Evolutionary conservation across 208 protist species (phyloP).

Genomic region (Tritrichomonas musculus): DNA sequence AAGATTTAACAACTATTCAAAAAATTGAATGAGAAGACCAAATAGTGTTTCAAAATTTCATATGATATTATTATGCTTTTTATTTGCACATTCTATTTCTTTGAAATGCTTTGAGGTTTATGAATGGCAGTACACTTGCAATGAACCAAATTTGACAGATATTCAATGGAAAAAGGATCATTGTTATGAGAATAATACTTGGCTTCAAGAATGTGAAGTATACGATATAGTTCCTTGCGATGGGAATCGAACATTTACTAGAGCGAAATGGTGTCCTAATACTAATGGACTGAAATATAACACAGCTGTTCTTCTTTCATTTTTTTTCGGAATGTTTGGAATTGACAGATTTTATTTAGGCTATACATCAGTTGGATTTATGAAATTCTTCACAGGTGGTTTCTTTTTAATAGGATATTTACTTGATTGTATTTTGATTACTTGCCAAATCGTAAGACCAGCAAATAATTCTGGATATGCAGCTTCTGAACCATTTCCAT

Average conservation of each 20-base stretch:
- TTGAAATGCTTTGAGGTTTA: neutral
- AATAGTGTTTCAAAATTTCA: no score
- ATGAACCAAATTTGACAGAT: neutral
- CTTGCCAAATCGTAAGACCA: neutral
- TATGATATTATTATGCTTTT: no score
- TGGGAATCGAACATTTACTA: neutral
- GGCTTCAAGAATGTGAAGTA: neutral
- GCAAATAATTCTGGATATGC: neutral
- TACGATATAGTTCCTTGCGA: neutral
- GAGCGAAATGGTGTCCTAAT: neutral
- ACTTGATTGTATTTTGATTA: slow-evolving; percentile 13
- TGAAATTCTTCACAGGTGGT: neutral
- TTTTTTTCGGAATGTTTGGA: neutral
- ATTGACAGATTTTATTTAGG: neutral
- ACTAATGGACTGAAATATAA: neutral
- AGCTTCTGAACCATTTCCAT: neutral
- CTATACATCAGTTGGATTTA: neutral
- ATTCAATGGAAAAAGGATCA: neutral
- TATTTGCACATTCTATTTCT: no score
- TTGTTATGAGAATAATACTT: neutral
- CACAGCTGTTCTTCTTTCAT: neutral
- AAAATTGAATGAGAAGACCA: no score
- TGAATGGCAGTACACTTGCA: neutral
- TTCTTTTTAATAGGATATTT: neutral
- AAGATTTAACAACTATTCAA: no score